A percentile compares a stretch with the other conserved stretches of the same genome.
Conservation (phyloP, 192 early-diverging fungal genomes). For the Coemansia aciculifera region DNA sequence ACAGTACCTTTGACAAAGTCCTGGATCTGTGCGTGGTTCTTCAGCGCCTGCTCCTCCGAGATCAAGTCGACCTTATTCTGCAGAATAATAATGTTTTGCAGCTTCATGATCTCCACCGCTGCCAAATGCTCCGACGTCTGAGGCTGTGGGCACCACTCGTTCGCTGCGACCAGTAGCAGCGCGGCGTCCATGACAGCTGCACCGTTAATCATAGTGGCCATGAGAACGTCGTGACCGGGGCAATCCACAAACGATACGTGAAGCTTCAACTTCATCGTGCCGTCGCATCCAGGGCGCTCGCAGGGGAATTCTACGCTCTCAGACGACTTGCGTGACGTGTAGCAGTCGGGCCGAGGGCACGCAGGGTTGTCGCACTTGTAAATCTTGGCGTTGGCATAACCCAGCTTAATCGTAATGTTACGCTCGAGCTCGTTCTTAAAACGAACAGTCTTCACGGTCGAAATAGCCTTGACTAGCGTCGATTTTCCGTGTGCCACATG, state of each 20-base stretch:
- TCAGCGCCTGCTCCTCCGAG: constrained; percentile 86
- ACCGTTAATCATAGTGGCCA: constrained; percentile 99
- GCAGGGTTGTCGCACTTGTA: constrained; percentile 94
- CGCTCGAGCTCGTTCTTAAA: constrained; percentile 98
- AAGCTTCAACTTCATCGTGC: constrained; percentile 82
- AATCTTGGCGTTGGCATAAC: constrained; percentile 99
- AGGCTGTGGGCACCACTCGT: constrained; percentile 98
- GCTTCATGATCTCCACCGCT: constrained; percentile 99
- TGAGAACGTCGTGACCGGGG: constrained; percentile 99
- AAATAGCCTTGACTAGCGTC: constrained; percentile 98
- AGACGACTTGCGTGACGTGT: constrained; percentile 79
- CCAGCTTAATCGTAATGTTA: constrained; percentile 99
- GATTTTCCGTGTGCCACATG: constrained; percentile 99
- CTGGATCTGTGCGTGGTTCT: constrained; percentile 89
- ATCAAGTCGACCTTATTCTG: constrained; percentile 99
- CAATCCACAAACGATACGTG: constrained; percentile 99
- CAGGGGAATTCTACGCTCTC: constrained; percentile 88
- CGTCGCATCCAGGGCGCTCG: constrained; percentile 81
- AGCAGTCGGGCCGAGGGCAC: constrained; percentile 96
- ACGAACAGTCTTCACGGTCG: constrained; percentile 95
- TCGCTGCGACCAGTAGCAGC: constrained; percentile 93
- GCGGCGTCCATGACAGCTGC: constrained; percentile 99
- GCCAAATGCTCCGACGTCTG: constrained; percentile 99
- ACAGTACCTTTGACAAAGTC: constrained; percentile 93
- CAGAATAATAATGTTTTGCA: constrained; percentile 93